Base-by-base conservation (phyloP, 73 alveolate species). In the Paraurostyla sp. region DNA sequence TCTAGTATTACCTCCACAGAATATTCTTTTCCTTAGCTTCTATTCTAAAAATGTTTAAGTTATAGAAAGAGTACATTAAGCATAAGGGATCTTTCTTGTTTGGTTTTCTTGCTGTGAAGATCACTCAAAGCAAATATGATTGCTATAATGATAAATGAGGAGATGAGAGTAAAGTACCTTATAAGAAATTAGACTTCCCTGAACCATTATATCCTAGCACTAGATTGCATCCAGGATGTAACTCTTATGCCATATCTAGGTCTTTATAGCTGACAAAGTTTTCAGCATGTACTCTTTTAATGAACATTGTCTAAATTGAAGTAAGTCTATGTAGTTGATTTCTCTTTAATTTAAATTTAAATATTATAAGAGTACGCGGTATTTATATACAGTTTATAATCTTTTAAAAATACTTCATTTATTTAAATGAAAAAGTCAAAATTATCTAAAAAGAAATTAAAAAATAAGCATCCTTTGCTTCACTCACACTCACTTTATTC, bases 151-250 rank as follows among this genome's bases (percentile, higher is more conserved):
- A 48, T 18, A n/a, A n/a, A n/a, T n/a, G n/a, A n/a, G n/a, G n/a
- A n/a, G n/a, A n/a, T n/a, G n/a, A n/a, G n/a, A 23, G 25, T 43
- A 46, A 18, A 29, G 32, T 73, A 73, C 86, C 86, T 43, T 89
- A 92, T 87, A 95, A 93, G 80, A 93, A 95, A 63, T 93, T 94
- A 9, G 98, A 92, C 93, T 95, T 95, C 25, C 99, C 99, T 27
- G 87, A 88, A 41, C 99, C 99, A 88, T 95, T 95, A 25, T 93
- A 76, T 0, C 99, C 99, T 20, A 95, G 95, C 0, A 95, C 71
- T 38, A 95, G 81, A 83, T 95, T 95, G 41, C 62, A 91, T 59
- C 89, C 96, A 86, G 87, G 92, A 69, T 59, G 48, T 13, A 81
- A 71, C 9, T 78, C 89, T 51, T 78, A 6, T 4, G 69, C n/a